Conservation (phyloP, 208 protist genomes). For the Trichomonas tenax region DNA sequence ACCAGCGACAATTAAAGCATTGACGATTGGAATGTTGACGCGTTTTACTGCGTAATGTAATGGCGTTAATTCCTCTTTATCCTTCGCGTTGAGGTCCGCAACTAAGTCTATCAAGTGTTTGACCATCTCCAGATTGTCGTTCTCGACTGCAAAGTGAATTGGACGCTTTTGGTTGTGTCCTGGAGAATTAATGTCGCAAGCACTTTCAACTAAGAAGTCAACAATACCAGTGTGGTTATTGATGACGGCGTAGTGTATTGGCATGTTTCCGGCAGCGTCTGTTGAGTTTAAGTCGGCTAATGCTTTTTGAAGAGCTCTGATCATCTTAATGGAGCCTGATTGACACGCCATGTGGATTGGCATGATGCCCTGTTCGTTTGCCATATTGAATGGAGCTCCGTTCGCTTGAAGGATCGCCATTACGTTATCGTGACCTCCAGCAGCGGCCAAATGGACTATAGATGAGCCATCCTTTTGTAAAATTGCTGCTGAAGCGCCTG, state of each 20-base stretch:
- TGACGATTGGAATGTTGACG: background rate
- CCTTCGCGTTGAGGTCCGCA: background rate
- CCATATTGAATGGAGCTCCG: background rate
- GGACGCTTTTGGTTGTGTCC: background rate
- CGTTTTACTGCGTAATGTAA: conserved; percentile 5
- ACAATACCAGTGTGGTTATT: background rate
- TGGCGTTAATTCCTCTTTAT: background rate
- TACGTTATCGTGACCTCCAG: background rate
- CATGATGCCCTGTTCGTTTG: background rate
- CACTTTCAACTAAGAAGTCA: background rate
- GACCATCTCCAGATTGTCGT: background rate
- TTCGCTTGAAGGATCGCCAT: background rate
- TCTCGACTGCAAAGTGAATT: background rate
- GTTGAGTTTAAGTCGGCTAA: conserved; percentile 12
- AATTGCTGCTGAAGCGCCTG: background rate
- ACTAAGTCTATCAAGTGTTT: background rate
- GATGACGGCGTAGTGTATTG: background rate
- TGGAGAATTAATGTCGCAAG: background rate
- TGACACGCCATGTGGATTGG: background rate
- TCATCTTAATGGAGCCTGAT: background rate
- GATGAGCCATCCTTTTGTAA: background rate
- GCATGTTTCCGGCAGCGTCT: background rate
- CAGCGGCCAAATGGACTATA: background rate
- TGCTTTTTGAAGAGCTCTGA: background rate
- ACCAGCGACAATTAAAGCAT: background rate